phyloP scores from a whole-genome alignment of 805 yeast genomes.

The Kodamaea kakaduensis region DNA sequence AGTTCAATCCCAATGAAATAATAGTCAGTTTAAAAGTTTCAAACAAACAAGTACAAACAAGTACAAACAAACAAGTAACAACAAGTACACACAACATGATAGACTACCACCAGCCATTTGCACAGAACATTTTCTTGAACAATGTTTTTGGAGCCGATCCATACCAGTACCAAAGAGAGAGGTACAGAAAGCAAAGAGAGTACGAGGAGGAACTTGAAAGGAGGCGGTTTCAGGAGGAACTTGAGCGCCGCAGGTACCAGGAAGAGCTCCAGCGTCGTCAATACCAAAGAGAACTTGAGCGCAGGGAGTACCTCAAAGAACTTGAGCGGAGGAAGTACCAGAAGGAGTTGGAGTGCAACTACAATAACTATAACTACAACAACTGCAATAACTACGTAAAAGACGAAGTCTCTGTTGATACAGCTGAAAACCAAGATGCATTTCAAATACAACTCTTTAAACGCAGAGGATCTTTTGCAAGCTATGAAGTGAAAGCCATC shows the following conservation, averaged over 20 bases:
- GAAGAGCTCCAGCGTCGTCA: too few species aligned
- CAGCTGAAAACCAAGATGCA: slow-evolving; percentile 15
- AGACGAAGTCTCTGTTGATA: slow-evolving; percentile 10
- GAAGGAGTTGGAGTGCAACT: too few species aligned
- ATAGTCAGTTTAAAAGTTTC: too few species aligned
- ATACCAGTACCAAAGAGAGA: too few species aligned
- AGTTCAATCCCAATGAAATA: too few species aligned
- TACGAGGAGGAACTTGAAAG: slow-evolving; percentile 2
- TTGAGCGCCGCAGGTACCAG: too few species aligned
- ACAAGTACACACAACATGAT: slow-evolving; percentile 2
- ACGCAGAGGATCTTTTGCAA: slow-evolving; percentile 16
- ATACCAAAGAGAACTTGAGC: too few species aligned
- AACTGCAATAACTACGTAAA: not conserved
- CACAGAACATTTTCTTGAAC: slow-evolving; percentile 2
- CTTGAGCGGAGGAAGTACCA: too few species aligned
- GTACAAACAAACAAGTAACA: not conserved
- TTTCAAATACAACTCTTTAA: slow-evolving; percentile 20
- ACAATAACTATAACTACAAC: not conserved
- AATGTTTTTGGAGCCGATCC: slow-evolving; percentile 4
- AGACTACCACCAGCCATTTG: slow-evolving; percentile 6
- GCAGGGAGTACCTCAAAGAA: too few species aligned
- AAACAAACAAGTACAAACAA: not conserved
- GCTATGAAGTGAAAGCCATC: slow-evolving; percentile 18
- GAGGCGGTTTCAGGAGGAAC: too few species aligned
- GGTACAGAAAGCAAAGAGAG: not conserved